Conservation (phyloP, 2,329 filamentous ascomycete species). For the Penicillium hesseltinei region DNA sequence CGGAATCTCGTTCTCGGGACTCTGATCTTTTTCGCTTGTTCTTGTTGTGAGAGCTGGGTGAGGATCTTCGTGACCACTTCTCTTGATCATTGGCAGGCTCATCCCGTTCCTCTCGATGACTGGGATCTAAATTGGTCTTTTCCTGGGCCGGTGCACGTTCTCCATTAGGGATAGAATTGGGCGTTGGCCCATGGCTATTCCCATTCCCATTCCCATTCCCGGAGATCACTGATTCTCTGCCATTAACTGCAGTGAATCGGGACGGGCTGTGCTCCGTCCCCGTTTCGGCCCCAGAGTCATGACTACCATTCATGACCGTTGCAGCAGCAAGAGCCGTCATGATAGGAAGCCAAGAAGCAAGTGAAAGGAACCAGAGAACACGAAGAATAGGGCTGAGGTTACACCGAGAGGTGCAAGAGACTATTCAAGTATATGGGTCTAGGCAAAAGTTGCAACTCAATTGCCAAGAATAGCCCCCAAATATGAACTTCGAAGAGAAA, state of each 20-base stretch:
- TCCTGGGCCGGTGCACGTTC: conserved; percentile 1
- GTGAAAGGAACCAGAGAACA: conserved; percentile 3
- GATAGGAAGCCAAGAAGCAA: conserved; percentile 3
- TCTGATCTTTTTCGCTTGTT: conserved; percentile 67
- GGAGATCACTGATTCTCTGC: conserved; percentile 31
- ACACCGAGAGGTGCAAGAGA: neutral
- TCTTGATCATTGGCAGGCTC: conserved; percentile 20
- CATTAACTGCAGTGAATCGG: conserved; percentile 49
- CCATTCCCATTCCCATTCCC: conserved; percentile 2
- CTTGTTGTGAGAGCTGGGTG: conserved; percentile 44
- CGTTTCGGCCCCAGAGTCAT: conserved; percentile 36
- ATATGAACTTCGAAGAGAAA: neutral
- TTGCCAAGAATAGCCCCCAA: neutral
- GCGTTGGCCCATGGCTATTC: neutral
- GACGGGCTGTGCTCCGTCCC: conserved; percentile 44
- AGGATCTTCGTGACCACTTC: conserved; percentile 26
- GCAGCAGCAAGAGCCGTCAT: conserved; percentile 40
- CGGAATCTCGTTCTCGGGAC: conserved; percentile 52
- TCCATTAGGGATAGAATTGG: neutral
- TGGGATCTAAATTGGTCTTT: conserved; percentile 6
- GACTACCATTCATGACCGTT: conserved; percentile 31
- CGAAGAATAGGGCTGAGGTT: neutral
- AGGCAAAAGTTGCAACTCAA: neutral
- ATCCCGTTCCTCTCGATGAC: conserved; percentile 4
- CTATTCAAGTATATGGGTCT: neutral